Percentiles rank a stretch among this genome's conserved stretches.
These are phyloP conservation scores for Kazachstania sp. DNA, from an alignment of 1,139 yeast species.

Conservation along the genomic window DNA sequence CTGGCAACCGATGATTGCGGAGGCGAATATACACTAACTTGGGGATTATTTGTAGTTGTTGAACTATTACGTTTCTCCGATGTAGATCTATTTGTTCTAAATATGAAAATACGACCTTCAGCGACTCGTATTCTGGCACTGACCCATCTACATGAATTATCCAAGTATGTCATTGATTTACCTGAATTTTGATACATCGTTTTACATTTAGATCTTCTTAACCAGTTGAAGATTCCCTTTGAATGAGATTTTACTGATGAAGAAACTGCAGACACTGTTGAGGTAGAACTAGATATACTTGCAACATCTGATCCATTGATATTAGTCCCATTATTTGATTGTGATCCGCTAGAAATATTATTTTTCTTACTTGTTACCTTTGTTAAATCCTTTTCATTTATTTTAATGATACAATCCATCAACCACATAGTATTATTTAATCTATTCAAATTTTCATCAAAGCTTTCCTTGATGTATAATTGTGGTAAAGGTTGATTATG, in stretches of 20 bases:
- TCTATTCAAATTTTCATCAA: slow-evolving; percentile 15
- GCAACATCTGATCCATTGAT: neutral
- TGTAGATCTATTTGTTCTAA: slow-evolving; percentile 1
- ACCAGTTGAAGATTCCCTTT: slow-evolving; percentile 4
- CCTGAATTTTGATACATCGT: slow-evolving; percentile 12
- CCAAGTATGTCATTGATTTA: slow-evolving; percentile 15
- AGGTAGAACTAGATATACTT: neutral
- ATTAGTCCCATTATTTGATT: neutral
- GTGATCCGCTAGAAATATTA: neutral
- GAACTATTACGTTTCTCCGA: too few relatives aligned
- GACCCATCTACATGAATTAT: slow-evolving; percentile 16
- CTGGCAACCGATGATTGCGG: neutral
- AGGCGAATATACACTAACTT: neutral
- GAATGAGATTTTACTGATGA: slow-evolving; percentile 3
- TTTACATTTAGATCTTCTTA: slow-evolving; percentile 4
- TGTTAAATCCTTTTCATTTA: slow-evolving; percentile 6
- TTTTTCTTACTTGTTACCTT: slow-evolving; percentile 1
- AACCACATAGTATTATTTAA: slow-evolving; percentile 18
- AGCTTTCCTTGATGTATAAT: slow-evolving; percentile 18
- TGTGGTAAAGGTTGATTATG: slow-evolving; percentile 17
- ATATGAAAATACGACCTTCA: slow-evolving; percentile 25
- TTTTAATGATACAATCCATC: slow-evolving; percentile 17
- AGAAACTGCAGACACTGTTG: neutral
- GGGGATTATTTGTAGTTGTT: neutral
- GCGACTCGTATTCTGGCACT: slow-evolving; percentile 16